Evolutionary conservation across 108 stramenopile species (phyloP), one percentile per base, ranked within the genome.

Genomic region (Nannochloropsis gaditana): DNA sequence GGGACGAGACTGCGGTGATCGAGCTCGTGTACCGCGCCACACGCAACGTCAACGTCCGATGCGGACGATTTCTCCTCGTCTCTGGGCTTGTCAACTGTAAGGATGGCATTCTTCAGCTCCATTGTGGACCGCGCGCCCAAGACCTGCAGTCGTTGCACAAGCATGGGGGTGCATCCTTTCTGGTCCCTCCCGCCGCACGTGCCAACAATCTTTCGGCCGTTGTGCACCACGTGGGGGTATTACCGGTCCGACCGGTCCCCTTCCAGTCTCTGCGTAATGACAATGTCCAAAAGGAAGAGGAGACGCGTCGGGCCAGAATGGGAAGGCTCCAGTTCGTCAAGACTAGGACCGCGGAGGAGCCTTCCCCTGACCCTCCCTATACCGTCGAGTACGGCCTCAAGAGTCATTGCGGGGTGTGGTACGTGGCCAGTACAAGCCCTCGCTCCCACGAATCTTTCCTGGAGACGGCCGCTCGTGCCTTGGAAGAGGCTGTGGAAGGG

Each of bases 211-310:
- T 73, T 15, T 73, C 59, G 59, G 59, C 59, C 59, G n/a, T 73
- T n/a, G 59, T 73, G 59, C 59, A 73, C n/a, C 59, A 73, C n/a
- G 59, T 73, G 59, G 59, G 59, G n/a, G 59, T n/a, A n/a, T n/a
- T 73, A n/a, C 59, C n/a, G 19, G 6, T 6, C 59, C 1, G 59
- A 15, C 59, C 59, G 19, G 59, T 73, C 59, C 59, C 59, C 3
- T 15, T 6, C 59, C 59, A 73, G n/a, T n/a, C 19, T 15, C 59
- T n/a, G 15, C n/a, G 31, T 31, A 15, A 73, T 6, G 59, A 2
- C 3, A 73, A 6, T 0, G n/a, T 73, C n/a, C 19, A 73, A 73
- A 4, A 73, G 4, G 0, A 73, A 6, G 4, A 3, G n/a, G n/a
- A n/a, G 4, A 73, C 2, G 59, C 6, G 47, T 1, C 47, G 47